Evolutionary conservation across 495 filamentous ascomycete genomes (phyloP), one percentile per base, ranked within the genome.

Genomic region (Neurospora sp.): DNA sequence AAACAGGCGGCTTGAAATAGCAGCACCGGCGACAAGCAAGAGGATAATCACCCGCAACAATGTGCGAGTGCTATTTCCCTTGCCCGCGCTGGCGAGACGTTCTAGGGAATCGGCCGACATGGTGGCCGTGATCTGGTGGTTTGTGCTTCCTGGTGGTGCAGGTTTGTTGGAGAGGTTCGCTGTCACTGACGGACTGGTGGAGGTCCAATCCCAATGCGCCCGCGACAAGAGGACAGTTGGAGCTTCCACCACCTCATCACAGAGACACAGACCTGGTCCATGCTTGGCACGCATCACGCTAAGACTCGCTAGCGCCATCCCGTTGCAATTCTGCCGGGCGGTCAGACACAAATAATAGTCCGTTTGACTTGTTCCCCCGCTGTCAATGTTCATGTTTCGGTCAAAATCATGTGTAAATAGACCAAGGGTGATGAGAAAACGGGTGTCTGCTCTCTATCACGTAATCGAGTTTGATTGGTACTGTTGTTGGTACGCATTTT

Each of bases 1-100:
- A 87, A 99, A 99, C 71, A 99, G 86, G 78, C 96, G 93, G 86
- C 94, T 97, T 68, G 96, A 89, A 79, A 98, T 88, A 70, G 96
- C 95, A 65, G 95, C 95, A 69, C 88, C 94, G 74, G 96, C 96
- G 81, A 99, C 97, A 75, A 94, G 91, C 78, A 85, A 87, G 70
- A 99, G 90, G 86, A 99, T 98, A 80, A 97, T 89, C 74, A 98
- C 88, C 77, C 94, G 92, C 76, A 99, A 84, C 74, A 98, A 81
- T 72, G 93, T 91, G 78, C 96, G 91, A 70, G 94, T 93, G 81
- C 89, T 97, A 80, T 85, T 76, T 71, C 84, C 83, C 74, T 83
- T 83, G 76, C 82, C 83, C 68, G 80, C 80, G 77, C 73, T 81
- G 76, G 82, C 79, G 72, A 86, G 78, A 70, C 78, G 72, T 73